phyloP scores from a whole-genome alignment of 2,329 filamentous ascomycete genomes.

The Calcarisporium arbuscula region DNA sequence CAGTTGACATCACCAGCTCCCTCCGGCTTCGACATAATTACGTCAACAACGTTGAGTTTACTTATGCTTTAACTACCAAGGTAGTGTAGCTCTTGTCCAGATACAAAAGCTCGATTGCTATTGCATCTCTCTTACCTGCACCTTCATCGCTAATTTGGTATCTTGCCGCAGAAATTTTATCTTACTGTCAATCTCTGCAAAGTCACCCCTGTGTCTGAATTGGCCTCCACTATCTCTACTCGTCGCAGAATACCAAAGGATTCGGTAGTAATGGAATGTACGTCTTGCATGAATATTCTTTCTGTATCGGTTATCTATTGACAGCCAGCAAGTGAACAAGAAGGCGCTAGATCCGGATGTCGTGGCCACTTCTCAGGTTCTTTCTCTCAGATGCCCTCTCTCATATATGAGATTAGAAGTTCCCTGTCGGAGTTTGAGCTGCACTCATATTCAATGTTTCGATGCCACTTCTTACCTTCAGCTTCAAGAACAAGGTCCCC shows the following conservation, averaged over 20 bases:
- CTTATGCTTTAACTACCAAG: conserved; percentile 88
- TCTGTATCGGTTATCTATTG: neutral
- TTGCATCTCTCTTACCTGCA: conserved; percentile 9
- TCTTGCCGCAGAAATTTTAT: conserved; percentile 56
- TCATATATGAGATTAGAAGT: conserved; percentile 76
- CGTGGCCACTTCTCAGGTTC: conserved; percentile 76
- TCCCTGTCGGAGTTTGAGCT: conserved; percentile 73
- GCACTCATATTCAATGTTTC: conserved; percentile 90
- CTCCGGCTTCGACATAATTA: conserved; percentile 67
- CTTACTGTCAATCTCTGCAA: conserved; percentile 71
- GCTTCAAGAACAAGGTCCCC: conserved; percentile 90
- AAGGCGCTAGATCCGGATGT: conserved; percentile 85
- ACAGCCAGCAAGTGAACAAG: conserved; percentile 60
- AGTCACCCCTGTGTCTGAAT: conserved; percentile 61
- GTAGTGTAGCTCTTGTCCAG: conserved; percentile 31
- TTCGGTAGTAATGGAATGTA: conserved; percentile 79
- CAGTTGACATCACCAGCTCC: conserved; percentile 79
- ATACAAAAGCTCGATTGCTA: neutral
- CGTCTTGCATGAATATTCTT: conserved; percentile 26
- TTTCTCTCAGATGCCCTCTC: conserved; percentile 89
- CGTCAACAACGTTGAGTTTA: conserved; percentile 73
- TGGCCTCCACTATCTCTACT: conserved; percentile 61
- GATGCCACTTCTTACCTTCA: conserved; percentile 89
- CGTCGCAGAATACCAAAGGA: conserved; percentile 72
- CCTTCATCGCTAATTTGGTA: conserved; percentile 11